Conservation (phyloP, 1,284 basidiomycete genomes). For the Leucoagaricus sp. region DNA sequence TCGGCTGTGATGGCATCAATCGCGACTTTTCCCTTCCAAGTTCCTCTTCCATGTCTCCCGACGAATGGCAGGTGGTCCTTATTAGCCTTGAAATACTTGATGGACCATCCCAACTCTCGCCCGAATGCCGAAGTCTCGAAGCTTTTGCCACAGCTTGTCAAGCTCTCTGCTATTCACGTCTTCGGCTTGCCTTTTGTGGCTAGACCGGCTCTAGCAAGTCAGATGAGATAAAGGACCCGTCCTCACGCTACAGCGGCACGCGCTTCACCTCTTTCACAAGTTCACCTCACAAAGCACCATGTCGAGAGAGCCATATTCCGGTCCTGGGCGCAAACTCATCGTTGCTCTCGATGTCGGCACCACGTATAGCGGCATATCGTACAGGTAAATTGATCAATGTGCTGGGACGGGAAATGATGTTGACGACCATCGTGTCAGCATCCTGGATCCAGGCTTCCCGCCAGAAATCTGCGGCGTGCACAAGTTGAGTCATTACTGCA, state of each 20-base stretch:
- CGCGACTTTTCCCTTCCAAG: too few relatives aligned
- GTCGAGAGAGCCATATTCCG: slow-evolving; percentile 7
- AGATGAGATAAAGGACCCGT: too few relatives aligned
- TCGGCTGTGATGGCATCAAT: too few relatives aligned
- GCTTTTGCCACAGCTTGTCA: too few relatives aligned
- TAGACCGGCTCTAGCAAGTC: too few relatives aligned
- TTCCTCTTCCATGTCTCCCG: too few relatives aligned
- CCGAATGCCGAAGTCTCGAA: too few relatives aligned
- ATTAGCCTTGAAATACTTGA: too few relatives aligned
- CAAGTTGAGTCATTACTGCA: background rate
- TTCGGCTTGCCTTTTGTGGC: too few relatives aligned
- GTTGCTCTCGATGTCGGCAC: slow-evolving; percentile 16
- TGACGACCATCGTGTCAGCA: background rate
- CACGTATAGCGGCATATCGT: slow-evolving; percentile 16
- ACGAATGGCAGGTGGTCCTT: too few relatives aligned
- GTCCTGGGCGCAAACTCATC: slow-evolving; percentile 5
- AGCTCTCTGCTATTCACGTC: too few relatives aligned
- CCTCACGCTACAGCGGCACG: background rate
- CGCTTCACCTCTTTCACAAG: background rate
- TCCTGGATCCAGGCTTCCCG: slow-evolving; percentile 16
- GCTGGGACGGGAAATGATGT: background rate
- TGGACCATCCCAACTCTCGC: too few relatives aligned
- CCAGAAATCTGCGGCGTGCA: slow-evolving; percentile 15
- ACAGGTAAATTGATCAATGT: slow-evolving; percentile 7
- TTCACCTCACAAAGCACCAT: background rate